Evolutionary conservation across 164 flowering plant species (phyloP), one percentile per base, ranked within the genome.

Genomic region (Cinnamomum micranthum): DNA sequence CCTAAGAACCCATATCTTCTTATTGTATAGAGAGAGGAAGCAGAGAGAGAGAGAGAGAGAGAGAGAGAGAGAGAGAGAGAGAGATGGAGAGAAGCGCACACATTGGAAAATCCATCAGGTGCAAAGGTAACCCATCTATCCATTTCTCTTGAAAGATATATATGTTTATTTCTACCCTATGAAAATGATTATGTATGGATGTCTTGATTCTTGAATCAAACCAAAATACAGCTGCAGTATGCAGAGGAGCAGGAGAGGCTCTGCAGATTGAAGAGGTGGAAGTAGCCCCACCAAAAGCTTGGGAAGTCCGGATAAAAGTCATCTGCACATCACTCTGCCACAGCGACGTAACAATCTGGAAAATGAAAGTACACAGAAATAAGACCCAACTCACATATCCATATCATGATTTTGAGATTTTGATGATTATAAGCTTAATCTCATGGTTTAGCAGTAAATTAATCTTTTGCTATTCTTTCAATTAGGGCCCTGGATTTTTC

Each of bases 281-380:
- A 77, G 94, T 88, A 11, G 90, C 81, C 2, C 84, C 94, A 13
- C 92, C 94, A 2, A 70, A 79, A 75, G 84, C 83, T 41, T 84
- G 75, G 75, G 94, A 88, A 77, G 89, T 87, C 28, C 70, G 94
- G 70, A 84, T 90, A 77, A 85, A 79, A 55, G 81, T 90, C n/a
- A 50, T 90, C 11, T 90, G 91, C 77, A 84, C 92, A 3, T 86
- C 92, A 24, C 82, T 90, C 2, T 90, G 94, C 65, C 92, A 90
- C 77, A 79, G 77, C 35, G 92, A 88, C 68, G 50, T 87, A 2
- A 80, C 86, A 68, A 78, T 79, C 72, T 90, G 94, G 92, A 87
- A 87, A 75, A 10, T 74, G 65, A 9, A 55, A 24, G 58, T 72
- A 64, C 51, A 68, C 6, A 64, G 6, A 31, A 31, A 31, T 4